Evolutionary conservation across 345 rosid genomes (phyloP).

Genomic region (Lenwebbia sp.): DNA sequence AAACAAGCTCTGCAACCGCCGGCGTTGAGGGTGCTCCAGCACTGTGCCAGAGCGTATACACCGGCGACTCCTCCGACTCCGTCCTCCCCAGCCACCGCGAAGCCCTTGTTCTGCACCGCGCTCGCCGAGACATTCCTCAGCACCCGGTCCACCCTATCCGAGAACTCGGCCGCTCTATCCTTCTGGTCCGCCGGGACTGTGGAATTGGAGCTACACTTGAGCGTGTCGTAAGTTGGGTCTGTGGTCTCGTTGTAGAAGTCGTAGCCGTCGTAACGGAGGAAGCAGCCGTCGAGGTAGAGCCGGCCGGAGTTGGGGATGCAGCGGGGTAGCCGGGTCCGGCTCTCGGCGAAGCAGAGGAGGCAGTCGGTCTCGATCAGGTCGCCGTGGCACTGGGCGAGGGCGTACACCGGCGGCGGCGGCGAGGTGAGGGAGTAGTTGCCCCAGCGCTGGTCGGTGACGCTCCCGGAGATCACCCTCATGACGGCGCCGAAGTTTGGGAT

Average conservation of each 20-base stretch:
- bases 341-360: conserved; percentile 25
- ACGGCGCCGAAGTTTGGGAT: neutral
- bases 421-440: conserved; percentile 5
- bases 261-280: conserved; percentile 42
- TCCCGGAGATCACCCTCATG: conserved; percentile 1
- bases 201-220: conserved; percentile 10
- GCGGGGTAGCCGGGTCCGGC: conserved; percentile 5
- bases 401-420: conserved; percentile 15
- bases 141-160: conserved; percentile 11
- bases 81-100: conserved; percentile 15
- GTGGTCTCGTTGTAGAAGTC: conserved; percentile 34
- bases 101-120: conserved; percentile 30
- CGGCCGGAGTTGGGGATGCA: conserved; percentile 38
- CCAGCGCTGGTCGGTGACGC: neutral
- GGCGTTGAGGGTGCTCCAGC: conserved; percentile 41
- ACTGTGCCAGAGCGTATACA: conserved; percentile 58
- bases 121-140: conserved; percentile 21
- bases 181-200: neutral
- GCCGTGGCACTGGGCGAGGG: conserved; percentile 32
- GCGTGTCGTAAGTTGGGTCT: conserved; percentile 16
- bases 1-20: conserved; percentile 44
- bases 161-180: conserved; percentile 3
- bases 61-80: conserved; percentile 7
- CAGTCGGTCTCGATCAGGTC: conserved; percentile 33
- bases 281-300: conserved; percentile 58